phyloP scores from a whole-genome alignment of 202 grass and related monocot species.

The Thinopyrum obtusiflorum region DNA sequence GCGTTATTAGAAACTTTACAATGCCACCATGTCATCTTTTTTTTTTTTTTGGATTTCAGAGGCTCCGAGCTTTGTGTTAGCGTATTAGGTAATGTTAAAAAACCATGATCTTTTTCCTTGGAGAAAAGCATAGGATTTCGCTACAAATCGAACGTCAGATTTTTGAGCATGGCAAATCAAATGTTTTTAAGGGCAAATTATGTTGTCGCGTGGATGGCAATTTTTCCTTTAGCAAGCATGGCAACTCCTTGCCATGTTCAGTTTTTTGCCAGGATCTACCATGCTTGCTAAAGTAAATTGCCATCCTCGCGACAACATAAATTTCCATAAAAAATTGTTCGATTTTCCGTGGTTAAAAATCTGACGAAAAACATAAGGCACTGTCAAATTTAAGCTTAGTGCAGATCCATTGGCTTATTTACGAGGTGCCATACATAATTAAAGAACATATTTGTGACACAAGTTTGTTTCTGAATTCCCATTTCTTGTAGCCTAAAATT shows the following conservation, averaged over 20 bases:
- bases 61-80: not conserved
- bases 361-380: not conserved
- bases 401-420: slow-evolving; percentile 16
- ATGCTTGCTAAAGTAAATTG: too few relatives aligned
- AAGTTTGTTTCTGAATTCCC: slow-evolving; percentile 1
- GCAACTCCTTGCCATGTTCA: too few relatives aligned
- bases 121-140: not conserved
- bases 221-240: too few relatives aligned
- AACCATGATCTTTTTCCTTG: not conserved
- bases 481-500: slow-evolving; percentile 17
- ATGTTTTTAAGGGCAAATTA: too few relatives aligned
- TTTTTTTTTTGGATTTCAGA: slow-evolving; percentile 8
- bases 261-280: too few relatives aligned
- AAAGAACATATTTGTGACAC: not conserved
- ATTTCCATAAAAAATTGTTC: too few relatives aligned
- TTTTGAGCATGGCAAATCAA: not conserved
- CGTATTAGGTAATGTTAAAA: not conserved
- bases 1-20: slow-evolving; percentile 17
- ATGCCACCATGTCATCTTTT: not conserved
- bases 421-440: not conserved
- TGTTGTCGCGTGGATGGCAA: too few relatives aligned
- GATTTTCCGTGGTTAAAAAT: too few relatives aligned
- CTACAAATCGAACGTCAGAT: not conserved
- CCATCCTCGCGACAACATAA: too few relatives aligned
- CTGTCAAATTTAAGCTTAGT: not conserved